Conservation (phyloP, 2,329 filamentous ascomycete species). For the Nemania sp. region DNA sequence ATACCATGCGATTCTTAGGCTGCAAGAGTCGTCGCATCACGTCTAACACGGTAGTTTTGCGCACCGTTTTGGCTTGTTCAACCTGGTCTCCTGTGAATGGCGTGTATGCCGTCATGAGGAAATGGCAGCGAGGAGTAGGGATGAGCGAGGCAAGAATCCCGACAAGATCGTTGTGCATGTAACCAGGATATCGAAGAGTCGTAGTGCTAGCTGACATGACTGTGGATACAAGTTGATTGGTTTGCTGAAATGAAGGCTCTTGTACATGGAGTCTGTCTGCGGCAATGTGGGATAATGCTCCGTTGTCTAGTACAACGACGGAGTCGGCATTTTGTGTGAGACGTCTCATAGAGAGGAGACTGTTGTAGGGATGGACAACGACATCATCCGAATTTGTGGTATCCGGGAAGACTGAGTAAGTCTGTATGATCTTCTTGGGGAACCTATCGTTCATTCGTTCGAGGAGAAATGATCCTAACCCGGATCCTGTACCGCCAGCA, state of each 20-base stretch:
- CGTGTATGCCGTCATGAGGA: conserved; percentile 98
- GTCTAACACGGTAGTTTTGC: conserved; percentile 97
- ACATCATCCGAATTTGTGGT: conserved; percentile 89
- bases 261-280: conserved; percentile 95
- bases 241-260: conserved; percentile 95
- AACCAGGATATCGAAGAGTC: conserved; percentile 94
- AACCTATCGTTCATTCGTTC: conserved; percentile 97
- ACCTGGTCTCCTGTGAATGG: conserved; percentile 97
- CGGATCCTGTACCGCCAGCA: conserved; percentile 94
- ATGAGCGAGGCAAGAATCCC: conserved; percentile 97
- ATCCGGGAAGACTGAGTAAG: conserved; percentile 98
- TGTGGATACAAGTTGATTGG: conserved; percentile 95
- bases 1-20: conserved; percentile 99
- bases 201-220: conserved; percentile 99
- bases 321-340: conserved; percentile 97
- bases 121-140: conserved; percentile 95
- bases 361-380: conserved; percentile 98
- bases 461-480: conserved; percentile 93
- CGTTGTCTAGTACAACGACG: conserved; percentile 97
- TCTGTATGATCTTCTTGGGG: conserved; percentile 99
- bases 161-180: conserved; percentile 99
- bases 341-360: conserved; percentile 88
- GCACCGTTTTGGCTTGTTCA: conserved; percentile 95
- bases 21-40: conserved; percentile 96
- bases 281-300: conserved; percentile 90